Evolutionary conservation across 2,329 filamentous ascomycete genomes (phyloP).

Genomic region (Epichloe festucae): DNA sequence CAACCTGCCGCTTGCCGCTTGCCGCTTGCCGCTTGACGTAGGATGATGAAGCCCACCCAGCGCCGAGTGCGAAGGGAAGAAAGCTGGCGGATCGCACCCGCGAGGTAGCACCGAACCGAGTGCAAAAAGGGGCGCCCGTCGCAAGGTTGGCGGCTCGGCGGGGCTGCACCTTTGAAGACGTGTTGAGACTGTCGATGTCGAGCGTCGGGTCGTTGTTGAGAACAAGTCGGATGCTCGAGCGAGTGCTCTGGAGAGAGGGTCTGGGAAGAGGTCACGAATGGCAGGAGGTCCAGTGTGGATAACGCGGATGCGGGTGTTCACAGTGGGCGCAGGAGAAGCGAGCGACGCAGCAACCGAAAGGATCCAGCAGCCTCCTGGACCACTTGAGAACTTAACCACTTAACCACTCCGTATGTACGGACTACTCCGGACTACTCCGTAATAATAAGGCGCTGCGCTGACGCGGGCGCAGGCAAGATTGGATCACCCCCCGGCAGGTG

Average conservation of each 20-base stretch:
- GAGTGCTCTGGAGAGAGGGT: not conserved
- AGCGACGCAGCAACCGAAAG: not conserved
- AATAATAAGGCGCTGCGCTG: no score
- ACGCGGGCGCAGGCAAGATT: no score
- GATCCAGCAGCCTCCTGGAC: not conserved
- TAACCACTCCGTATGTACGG: no score
- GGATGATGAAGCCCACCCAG: not conserved
- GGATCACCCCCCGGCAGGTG: not conserved
- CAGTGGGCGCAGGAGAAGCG: no score
- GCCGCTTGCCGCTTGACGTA: not conserved
- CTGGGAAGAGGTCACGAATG: not conserved
- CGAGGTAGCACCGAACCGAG: not conserved
- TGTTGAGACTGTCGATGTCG: not conserved
- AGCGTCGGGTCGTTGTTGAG: not conserved
- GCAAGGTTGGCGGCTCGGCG: not conserved
- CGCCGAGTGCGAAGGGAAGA: not conserved
- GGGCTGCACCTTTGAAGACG: not conserved
- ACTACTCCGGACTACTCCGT: no score
- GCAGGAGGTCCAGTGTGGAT: slow-evolving; percentile 4
- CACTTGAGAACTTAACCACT: no score
- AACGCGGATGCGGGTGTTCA: slow-evolving; percentile 1
- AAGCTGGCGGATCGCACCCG: not conserved
- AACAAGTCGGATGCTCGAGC: not conserved
- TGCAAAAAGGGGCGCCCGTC: not conserved
- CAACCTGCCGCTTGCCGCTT: not conserved